Conservation (phyloP, 129 eudicot genomes). For the Helianthus annuus region DNA sequence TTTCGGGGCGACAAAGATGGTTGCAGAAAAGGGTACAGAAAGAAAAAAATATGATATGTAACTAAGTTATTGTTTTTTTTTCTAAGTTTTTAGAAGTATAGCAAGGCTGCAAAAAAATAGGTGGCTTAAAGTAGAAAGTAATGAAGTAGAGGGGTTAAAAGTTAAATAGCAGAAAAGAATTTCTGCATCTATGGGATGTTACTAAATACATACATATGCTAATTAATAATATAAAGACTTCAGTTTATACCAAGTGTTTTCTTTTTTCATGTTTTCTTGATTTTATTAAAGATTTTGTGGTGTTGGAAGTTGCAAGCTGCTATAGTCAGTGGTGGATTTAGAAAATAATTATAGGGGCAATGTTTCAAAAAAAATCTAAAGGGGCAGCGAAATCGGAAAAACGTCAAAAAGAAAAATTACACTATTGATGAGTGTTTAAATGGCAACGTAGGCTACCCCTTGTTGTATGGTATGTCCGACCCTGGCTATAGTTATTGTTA, state of each 20-base stretch:
- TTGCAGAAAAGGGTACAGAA: constrained; percentile 37
- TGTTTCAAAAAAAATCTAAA: no score
- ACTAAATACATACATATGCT: constrained; percentile 16
- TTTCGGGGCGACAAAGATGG: constrained; percentile 27
- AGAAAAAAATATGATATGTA: constrained; percentile 12
- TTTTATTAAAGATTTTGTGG: neutral
- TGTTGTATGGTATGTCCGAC: no score
- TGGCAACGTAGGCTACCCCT: no score
- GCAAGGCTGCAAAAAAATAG: constrained; percentile 27
- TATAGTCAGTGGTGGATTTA: no score
- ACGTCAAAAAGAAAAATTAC: no score
- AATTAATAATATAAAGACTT: constrained; percentile 23
- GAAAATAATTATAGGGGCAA: no score
- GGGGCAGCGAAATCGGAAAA: no score
- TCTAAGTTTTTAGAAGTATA: constrained; percentile 18
- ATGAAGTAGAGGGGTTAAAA: constrained; percentile 14
- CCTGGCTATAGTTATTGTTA: no score
- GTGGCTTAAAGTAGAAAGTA: constrained; percentile 30
- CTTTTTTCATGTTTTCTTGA: neutral
- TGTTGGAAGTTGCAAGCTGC: no score
- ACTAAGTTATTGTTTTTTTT: constrained; percentile 13
- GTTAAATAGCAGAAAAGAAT: constrained; percentile 22
- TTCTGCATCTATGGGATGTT: constrained; percentile 29
- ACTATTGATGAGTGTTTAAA: no score
- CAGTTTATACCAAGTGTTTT: constrained; percentile 5